Conservation (phyloP, 1,284 basidiomycete species). For the Tilletia indica region DNA sequence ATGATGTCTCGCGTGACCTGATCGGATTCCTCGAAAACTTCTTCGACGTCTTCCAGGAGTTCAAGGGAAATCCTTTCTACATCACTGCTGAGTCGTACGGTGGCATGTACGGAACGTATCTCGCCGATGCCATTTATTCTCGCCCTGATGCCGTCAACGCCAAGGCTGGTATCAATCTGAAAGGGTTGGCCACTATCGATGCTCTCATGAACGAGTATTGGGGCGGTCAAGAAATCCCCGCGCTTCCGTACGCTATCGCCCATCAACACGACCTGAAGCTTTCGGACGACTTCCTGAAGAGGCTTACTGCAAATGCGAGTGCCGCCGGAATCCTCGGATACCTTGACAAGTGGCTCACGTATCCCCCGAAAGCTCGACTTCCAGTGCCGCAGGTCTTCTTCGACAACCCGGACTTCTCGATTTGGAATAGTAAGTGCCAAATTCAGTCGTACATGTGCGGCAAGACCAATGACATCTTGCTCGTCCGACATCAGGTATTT, state of each 20-base stretch:
- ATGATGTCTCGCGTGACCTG: slow-evolving; percentile 55
- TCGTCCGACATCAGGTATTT: neutral
- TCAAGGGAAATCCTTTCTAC: slow-evolving; percentile 35
- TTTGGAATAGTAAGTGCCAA: slow-evolving; percentile 13
- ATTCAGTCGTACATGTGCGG: no score
- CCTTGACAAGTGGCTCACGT: no score
- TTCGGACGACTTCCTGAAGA: no score
- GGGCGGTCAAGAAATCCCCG: slow-evolving; percentile 37
- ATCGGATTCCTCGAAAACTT: slow-evolving; percentile 47
- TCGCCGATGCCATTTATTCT: slow-evolving; percentile 57
- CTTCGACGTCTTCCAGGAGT: slow-evolving; percentile 36
- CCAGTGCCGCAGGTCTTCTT: slow-evolving; percentile 24
- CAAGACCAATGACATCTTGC: no score
- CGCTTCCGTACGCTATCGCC: no score
- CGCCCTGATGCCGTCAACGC: slow-evolving; percentile 31
- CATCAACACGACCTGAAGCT: no score
- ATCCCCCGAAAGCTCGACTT: slow-evolving; percentile 33
- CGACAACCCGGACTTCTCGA: slow-evolving; percentile 16
- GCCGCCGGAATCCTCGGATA: no score
- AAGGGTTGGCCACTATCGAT: slow-evolving; percentile 53
- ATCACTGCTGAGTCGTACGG: slow-evolving; percentile 69
- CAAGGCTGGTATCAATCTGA: slow-evolving; percentile 36
- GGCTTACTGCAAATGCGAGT: no score
- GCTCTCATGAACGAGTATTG: slow-evolving; percentile 38
- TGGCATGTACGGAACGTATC: slow-evolving; percentile 98